Conservation (phyloP, 176 grass and related monocot species). For the Coix lacrymajobi region DNA sequence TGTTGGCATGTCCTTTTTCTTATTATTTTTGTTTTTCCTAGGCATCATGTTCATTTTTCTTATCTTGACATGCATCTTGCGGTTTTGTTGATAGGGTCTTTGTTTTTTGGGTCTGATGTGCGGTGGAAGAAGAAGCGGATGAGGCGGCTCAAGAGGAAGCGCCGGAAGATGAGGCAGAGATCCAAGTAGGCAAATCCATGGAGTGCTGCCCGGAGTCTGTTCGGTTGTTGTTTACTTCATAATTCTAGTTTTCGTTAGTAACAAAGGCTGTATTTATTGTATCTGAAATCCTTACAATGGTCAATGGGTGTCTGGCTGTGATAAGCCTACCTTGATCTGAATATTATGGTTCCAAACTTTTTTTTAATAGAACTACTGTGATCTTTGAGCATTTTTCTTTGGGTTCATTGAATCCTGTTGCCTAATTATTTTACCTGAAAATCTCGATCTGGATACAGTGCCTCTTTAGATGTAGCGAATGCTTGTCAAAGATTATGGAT, state of each 20-base stretch:
- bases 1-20: not conserved
- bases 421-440: not conserved
- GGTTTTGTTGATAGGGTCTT: not conserved
- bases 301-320: not conserved
- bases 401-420: not conserved
- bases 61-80: not conserved
- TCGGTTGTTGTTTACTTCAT: not conserved
- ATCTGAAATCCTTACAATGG: not conserved
- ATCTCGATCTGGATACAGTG: not conserved
- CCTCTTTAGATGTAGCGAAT: not conserved
- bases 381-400: not conserved
- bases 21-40: not conserved
- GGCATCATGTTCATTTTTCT: not conserved
- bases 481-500: not conserved
- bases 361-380: not conserved
- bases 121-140: slow-evolving; percentile 82
- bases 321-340: not conserved
- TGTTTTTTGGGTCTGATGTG: not conserved
- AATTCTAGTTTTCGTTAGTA: not conserved
- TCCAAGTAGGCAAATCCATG: slow-evolving; percentile 33
- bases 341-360: not conserved
- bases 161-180: slow-evolving; percentile 72
- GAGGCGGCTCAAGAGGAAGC: slow-evolving; percentile 71
- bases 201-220: not conserved
- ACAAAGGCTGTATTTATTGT: not conserved